Evolutionary conservation across 441 rosid species (phyloP).

Genomic region (Bocquillonia castaneifolia): DNA sequence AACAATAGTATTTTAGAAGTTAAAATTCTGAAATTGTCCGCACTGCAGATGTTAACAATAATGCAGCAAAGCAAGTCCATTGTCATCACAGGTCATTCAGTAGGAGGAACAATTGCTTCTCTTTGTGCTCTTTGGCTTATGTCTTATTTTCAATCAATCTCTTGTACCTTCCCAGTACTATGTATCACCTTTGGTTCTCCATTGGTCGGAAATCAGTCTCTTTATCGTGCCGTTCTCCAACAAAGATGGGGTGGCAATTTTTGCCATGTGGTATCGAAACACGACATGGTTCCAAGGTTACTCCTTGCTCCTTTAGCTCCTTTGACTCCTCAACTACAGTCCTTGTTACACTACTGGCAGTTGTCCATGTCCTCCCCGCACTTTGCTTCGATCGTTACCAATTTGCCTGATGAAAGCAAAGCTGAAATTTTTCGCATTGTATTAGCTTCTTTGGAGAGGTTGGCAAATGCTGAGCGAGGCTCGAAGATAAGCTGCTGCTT

Average conservation of each 20-base stretch:
- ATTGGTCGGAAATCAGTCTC: constrained; percentile 56
- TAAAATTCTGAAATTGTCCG: no score
- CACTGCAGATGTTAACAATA: constrained; percentile 37
- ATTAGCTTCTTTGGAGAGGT: constrained; percentile 12
- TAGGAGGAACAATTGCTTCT: constrained; percentile 63
- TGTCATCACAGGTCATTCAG: constrained; percentile 71
- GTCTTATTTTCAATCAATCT: constrained; percentile 29
- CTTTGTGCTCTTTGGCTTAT: constrained; percentile 76
- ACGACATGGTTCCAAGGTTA: constrained; percentile 55
- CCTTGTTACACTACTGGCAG: constrained; percentile 32
- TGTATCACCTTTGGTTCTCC: constrained; percentile 88
- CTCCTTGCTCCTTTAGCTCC: constrained; percentile 35
- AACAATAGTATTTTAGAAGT: no score
- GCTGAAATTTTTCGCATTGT: constrained; percentile 26
- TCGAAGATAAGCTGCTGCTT: constrained; percentile 22
- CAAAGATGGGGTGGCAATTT: constrained; percentile 62
- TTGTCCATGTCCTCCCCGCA: no score
- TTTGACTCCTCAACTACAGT: constrained; percentile 21
- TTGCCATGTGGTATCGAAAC: constrained; percentile 56
- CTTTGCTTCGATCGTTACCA: background rate
- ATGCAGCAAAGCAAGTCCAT: constrained; percentile 38
- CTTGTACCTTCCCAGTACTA: constrained; percentile 32
- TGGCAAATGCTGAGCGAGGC: constrained; percentile 16
- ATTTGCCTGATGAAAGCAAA: constrained; percentile 15
- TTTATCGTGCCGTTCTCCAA: constrained; percentile 42